Conservation (phyloP, 2,329 filamentous ascomycete genomes). For the Botryosphaeria agaves region DNA sequence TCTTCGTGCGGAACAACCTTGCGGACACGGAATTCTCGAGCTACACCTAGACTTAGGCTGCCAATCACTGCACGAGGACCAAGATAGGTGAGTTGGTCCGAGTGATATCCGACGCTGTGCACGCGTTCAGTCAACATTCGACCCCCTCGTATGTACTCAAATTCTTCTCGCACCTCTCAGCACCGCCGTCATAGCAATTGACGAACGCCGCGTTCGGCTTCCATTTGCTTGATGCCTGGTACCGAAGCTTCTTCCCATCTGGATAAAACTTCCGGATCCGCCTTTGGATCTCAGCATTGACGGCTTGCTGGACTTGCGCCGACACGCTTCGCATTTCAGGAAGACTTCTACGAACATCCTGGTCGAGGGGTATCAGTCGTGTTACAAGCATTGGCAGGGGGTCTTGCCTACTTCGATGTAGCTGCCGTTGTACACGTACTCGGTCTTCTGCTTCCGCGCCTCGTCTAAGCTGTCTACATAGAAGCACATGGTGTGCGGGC, state of each 20-base stretch:
- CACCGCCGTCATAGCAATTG: constrained; percentile 76
- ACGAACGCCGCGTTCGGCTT: constrained; percentile 80
- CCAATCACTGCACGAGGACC: constrained; percentile 81
- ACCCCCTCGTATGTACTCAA: no score
- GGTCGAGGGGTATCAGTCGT: not conserved
- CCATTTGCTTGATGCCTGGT: constrained; percentile 62
- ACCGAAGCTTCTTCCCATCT: constrained; percentile 52
- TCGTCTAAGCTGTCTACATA: constrained; percentile 65
- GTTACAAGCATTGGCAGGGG: not conserved
- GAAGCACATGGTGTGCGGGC: constrained; percentile 63
- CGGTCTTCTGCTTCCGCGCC: constrained; percentile 49
- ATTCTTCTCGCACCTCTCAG: constrained; percentile 33
- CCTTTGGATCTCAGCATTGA: constrained; percentile 59
- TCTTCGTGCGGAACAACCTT: constrained; percentile 46
- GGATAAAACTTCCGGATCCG: constrained; percentile 56
- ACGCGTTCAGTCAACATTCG: not conserved
- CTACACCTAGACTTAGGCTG: constrained; percentile 75
- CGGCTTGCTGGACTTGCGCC: constrained; percentile 49
- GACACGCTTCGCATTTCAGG: constrained; percentile 57
- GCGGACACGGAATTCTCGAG: constrained; percentile 82
- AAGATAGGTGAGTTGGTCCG: constrained; percentile 83
- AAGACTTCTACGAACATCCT: constrained; percentile 62
- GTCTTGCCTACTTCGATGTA: constrained; percentile 36
- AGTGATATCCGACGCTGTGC: constrained; percentile 64
- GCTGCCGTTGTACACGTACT: constrained; percentile 76